Conservation (phyloP, 2,329 filamentous ascomycete species). For the Aspergillus transmontanensis region DNA sequence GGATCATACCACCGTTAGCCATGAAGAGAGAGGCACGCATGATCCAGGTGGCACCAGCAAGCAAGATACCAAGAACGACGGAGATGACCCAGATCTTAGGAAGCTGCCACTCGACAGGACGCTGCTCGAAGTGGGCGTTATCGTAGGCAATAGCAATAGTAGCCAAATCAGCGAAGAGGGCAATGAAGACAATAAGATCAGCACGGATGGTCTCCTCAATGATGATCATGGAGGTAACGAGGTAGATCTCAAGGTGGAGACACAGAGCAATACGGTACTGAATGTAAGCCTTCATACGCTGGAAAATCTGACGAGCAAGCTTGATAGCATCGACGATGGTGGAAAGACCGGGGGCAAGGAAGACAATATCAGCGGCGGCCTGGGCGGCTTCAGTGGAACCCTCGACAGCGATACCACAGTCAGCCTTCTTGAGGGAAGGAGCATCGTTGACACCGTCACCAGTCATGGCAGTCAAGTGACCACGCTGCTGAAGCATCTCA, state of each 20-base stretch:
- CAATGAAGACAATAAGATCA: conserved; percentile 77
- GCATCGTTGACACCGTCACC: conserved; percentile 77
- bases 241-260: conserved; percentile 74
- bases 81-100: conserved; percentile 79
- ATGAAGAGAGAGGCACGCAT: conserved; percentile 71
- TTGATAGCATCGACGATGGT: conserved; percentile 75
- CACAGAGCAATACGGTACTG: conserved; percentile 77
- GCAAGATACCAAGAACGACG: conserved; percentile 61
- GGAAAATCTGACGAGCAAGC: conserved; percentile 74
- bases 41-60: conserved; percentile 73
- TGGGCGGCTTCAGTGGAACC: conserved; percentile 72
- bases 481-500: conserved; percentile 74
- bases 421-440: conserved; percentile 72
- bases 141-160: conserved; percentile 79
- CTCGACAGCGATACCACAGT: conserved; percentile 74
- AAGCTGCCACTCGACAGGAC: conserved; percentile 78
- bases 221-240: conserved; percentile 77
- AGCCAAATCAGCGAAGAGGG: conserved; percentile 76
- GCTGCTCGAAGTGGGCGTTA: conserved; percentile 73
- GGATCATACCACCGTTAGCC: conserved; percentile 69
- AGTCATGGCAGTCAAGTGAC: conserved; percentile 74
- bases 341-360: conserved; percentile 71
- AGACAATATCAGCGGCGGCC: conserved; percentile 73
- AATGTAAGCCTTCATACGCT: conserved; percentile 77
- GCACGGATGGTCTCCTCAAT: conserved; percentile 74